Conservation (phyloP, 495 filamentous ascomycete species). For the Amorphotheca resinae region DNA sequence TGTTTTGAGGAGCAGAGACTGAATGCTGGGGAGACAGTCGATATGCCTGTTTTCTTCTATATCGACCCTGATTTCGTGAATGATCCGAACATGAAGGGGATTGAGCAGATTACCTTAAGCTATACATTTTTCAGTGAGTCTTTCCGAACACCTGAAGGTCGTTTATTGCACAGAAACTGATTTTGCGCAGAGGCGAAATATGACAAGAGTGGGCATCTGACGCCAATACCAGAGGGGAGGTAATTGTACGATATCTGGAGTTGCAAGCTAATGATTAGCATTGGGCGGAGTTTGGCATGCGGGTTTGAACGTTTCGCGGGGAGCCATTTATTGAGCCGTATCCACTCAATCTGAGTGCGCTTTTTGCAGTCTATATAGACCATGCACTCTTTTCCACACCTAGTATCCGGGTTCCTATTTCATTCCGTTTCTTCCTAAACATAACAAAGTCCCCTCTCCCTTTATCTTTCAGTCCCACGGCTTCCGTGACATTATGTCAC, state of each 20-base stretch:
- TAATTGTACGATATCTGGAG: slow-evolving; percentile 8
- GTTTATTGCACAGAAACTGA: background rate
- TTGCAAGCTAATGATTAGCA: slow-evolving; percentile 14
- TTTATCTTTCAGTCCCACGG: too few relatives aligned
- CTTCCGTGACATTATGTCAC: too few relatives aligned
- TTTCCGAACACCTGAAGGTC: background rate
- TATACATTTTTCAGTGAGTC: slow-evolving; percentile 98
- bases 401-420: too few relatives aligned
- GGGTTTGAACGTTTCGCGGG: background rate
- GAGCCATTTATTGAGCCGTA: background rate
- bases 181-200: slow-evolving; percentile 62
- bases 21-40: slow-evolving; percentile 90
- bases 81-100: slow-evolving; percentile 82
- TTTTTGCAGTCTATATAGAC: background rate
- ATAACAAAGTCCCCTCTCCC: too few relatives aligned
- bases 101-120: slow-evolving; percentile 87
- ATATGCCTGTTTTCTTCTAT: slow-evolving; percentile 99
- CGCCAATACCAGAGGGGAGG: slow-evolving; percentile 9
- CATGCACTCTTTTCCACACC: too few relatives aligned
- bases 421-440: too few relatives aligned
- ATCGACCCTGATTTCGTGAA: slow-evolving; percentile 91
- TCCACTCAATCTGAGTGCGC: background rate
- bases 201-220: slow-evolving; percentile 56
- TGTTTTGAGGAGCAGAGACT: slow-evolving; percentile 94
- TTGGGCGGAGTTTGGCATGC: slow-evolving; percentile 10